Evolutionary conservation across 139 green algal genomes (phyloP).

Genomic region (Volvox africanus): DNA sequence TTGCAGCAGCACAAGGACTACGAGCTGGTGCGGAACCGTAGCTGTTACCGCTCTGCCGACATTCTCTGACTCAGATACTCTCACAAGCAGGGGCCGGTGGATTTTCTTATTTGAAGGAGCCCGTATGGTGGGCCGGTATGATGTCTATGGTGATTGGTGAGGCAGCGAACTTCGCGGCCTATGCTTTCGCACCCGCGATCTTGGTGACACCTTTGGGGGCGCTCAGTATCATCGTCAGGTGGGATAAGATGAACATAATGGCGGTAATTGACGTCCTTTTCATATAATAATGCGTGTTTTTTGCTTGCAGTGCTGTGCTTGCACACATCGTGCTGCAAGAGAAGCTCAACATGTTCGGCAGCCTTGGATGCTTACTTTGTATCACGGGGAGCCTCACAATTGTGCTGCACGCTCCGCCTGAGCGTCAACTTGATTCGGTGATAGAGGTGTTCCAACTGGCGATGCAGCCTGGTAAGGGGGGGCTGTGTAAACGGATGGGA

Average conservation of each 20-base stretch:
- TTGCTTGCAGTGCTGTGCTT: constrained; percentile 85
- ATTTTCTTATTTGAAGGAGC: constrained; percentile 93
- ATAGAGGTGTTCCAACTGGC: constrained; percentile 89
- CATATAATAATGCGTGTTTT: not conserved
- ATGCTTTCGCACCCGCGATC: constrained; percentile 96
- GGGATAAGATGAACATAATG: not conserved
- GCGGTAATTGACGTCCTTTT: not conserved
- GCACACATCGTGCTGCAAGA: constrained; percentile 94
- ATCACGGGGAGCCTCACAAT: constrained; percentile 91
- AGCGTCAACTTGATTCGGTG: constrained; percentile 82
- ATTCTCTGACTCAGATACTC: constrained; percentile 1
- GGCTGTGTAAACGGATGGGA: no score
- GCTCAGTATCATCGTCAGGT: constrained; percentile 93
- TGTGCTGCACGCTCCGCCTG: constrained; percentile 93
- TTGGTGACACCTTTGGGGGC: constrained; percentile 94
- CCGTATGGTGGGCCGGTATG: constrained; percentile 97
- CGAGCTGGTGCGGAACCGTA: constrained; percentile 79
- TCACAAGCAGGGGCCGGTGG: constrained; percentile 86
- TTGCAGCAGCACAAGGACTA: constrained; percentile 81
- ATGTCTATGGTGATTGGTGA: constrained; percentile 94
- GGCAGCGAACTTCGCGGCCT: constrained; percentile 96
- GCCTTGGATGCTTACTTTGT: constrained; percentile 94
- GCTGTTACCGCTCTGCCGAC: not conserved
- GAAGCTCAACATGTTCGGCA: constrained; percentile 93
- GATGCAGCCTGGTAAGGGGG: constrained; percentile 81